A percentile compares a stretch with the other conserved stretches of the same genome.
phyloP scores from a whole-genome alignment of 2,329 filamentous ascomycete genomes.

The Parastagonospora avenae region DNA sequence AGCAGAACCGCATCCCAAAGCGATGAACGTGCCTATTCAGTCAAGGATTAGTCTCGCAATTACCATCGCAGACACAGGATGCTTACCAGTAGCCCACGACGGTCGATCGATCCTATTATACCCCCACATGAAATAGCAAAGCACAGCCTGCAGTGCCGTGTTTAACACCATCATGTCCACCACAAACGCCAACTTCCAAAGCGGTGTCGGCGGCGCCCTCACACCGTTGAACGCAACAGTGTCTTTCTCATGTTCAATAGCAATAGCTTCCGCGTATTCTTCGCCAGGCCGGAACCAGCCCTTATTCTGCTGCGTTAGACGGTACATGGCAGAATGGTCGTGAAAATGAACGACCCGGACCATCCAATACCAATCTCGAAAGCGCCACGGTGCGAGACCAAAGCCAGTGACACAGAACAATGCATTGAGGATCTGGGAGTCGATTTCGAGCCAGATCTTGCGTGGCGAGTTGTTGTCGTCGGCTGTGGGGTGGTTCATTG shows the following conservation, averaged over 20 bases:
- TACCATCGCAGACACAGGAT: too few relatives aligned
- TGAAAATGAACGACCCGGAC: constrained; percentile 61
- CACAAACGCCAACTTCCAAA: constrained; percentile 79
- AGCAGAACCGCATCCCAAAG: constrained; percentile 70
- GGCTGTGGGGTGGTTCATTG: constrained; percentile 74
- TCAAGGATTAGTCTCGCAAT: too few relatives aligned
- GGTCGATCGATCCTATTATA: constrained; percentile 73
- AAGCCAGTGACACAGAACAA: constrained; percentile 89
- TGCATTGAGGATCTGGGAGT: constrained; percentile 80
- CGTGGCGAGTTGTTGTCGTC: constrained; percentile 74
- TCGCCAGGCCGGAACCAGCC: constrained; percentile 75
- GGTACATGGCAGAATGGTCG: constrained; percentile 56
- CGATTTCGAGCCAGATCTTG: constrained; percentile 81
- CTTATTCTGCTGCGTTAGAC: constrained; percentile 73
- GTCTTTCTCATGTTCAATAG: constrained; percentile 31
- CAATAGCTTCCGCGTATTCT: constrained; percentile 58
- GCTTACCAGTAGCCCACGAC: constrained; percentile 74
- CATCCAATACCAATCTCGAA: constrained; percentile 77
- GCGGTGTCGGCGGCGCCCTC: constrained; percentile 67
- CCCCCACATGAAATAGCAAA: constrained; percentile 83
- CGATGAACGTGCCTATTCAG: constrained; percentile 62
- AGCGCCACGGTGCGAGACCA: constrained; percentile 82
- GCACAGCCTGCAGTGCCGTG: constrained; percentile 73
- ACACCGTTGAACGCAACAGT: constrained; percentile 66
- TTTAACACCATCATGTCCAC: constrained; percentile 80